Evolutionary conservation across 179 eudicot species (phyloP), one percentile per base, ranked within the genome.

Genomic region (Vitellaria paradoxa): DNA sequence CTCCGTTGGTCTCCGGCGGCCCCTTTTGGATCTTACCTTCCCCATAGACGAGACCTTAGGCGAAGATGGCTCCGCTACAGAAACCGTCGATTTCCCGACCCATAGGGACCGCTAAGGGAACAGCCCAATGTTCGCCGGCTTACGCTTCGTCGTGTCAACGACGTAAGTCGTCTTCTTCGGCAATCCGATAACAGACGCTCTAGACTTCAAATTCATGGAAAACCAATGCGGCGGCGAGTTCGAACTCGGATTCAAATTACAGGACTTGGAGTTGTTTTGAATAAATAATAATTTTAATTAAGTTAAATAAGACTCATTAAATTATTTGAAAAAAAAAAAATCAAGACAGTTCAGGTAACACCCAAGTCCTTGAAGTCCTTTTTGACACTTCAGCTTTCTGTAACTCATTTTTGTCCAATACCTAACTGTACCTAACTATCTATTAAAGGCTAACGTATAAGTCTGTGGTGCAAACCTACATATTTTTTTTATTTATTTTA

Each of bases 41-140:
- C 98, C 98, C 76, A 91, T 90, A 69, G 96, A 93, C 11, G 97
- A 93, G 7, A 93, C 97, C 82, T 93, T 91, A 0, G 96, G 97
- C 14, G 94, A 93, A 2, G 89, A 83, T 49, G 96, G 97, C 75
- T 93, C 97, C 3, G 80, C 20, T 69, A 85, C 21, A 6, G 85
- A 49, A n/a, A 64, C 79, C 17, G 64, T 79, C 77, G 88, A 55
- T 75, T 89, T 93, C 9, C 83, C 79, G 5, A 83, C 82, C 0
- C 81, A 75, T 6, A 68, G 82, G 13, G 91, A 75, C 50, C 89
- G 84, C 61, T 90, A 91, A 5, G 94, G 96, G 40, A 93, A 90
- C 26, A 91, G 68, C 46, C 83, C 79, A 6, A 90, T 74, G 42
- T 70, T 83, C 30, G 85, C 74, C 52, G 87, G 85, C 60, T 79